Evolutionary conservation across 2,329 filamentous ascomycete genomes (phyloP), one percentile per base, ranked within the genome.

Genomic region (Monosporascus sp.): DNA sequence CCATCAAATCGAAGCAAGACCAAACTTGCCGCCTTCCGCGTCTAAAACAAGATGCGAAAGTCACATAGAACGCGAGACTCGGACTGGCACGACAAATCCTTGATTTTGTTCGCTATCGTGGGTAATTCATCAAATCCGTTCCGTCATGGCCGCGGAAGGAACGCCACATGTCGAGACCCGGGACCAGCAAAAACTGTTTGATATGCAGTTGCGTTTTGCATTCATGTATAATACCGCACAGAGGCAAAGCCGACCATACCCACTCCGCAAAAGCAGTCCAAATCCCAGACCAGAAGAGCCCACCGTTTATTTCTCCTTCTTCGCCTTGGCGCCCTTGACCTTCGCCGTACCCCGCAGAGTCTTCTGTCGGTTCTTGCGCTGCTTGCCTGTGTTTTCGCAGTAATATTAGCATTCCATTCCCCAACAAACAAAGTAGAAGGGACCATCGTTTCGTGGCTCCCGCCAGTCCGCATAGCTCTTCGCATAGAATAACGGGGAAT

Each of bases 281-380:
- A 66, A 62, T 54, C 58, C 57, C 47, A 61, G 58, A 62, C 57
- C 56, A 62, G 50, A 63, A 66, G 68, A 72, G 65, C 65, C 54
- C 57, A 54, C 49, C 74, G 75, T 78, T 81, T 90, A 90, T 84
- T 89, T 86, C 79, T 90, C 90, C 88, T 97, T 96, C 86, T 95
- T 94, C 78, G 88, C 84, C 82, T 86, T 85, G 74, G 86, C 87
- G 76, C 91, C 91, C 90, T 97, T 97, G 83, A 86, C 86, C 90
- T 99, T 99, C 72, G 91, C 93, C 70, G 90, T 96, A 75, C 94
- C 94, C 69, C 94, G 89, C 77, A 97, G 88, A 74, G 93, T 94
- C 91, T 99, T 97, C 80, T 89, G 86, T 78, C 93, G 86, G 90
- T 99, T 99, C 90, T 99, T 99, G 83, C 94, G 89, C 83, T 97